Percentiles rank a stretch among this genome's conserved stretches.
Conservation (phyloP, 2,329 filamentous ascomycete species). For the Talaromyces atroroseus region DNA sequence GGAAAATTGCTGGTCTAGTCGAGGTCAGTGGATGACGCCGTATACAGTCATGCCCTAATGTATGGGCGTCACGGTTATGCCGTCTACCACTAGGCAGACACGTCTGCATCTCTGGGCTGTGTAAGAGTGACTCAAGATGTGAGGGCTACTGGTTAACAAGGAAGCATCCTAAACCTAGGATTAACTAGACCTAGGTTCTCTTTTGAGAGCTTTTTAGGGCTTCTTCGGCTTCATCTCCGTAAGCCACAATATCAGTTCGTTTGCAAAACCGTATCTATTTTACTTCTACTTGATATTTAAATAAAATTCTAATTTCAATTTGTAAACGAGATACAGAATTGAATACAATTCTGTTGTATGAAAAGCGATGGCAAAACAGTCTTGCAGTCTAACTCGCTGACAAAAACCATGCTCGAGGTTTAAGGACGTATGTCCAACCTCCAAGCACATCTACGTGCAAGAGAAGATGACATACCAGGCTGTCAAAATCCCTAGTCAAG, state of each 20-base stretch:
- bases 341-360: background rate
- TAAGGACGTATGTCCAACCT: background rate
- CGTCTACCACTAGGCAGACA: background rate
- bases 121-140: no score
- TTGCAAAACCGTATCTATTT: no score
- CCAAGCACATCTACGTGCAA: background rate
- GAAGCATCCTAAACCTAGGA: no score
- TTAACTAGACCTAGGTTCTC: no score
- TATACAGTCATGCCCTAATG: background rate
- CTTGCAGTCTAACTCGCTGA: background rate
- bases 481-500: background rate
- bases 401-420: background rate
- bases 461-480: background rate
- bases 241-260: no score
- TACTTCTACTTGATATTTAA: no score
- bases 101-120: background rate
- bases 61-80: background rate
- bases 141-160: no score
- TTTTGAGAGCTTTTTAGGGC: no score
- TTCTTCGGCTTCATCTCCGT: no score
- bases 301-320: no score
- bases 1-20: no score
- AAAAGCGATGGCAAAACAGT: background rate
- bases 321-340: background rate
- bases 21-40: background rate